Evolutionary conservation across 805 yeast genomes (phyloP).

Genomic region (Lachancea lanzarotensis): DNA sequence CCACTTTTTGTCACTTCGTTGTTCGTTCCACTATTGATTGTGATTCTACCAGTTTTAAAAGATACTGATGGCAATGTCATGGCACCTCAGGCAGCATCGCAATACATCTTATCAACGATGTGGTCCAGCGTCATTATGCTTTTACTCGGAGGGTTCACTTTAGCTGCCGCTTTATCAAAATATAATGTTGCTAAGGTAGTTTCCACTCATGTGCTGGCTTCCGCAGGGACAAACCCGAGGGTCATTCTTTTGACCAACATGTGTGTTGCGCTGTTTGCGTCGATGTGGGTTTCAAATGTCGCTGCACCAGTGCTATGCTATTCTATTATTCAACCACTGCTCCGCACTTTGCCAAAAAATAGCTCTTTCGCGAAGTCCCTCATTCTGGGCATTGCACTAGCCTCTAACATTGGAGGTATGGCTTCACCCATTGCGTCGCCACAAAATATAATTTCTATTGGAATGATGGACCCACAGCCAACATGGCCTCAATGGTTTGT

Average conservation of each 20-base stretch:
- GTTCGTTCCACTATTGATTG: conserved; percentile 74
- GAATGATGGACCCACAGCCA: conserved; percentile 75
- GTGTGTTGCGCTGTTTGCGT: conserved; percentile 77
- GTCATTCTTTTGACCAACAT: conserved; percentile 71
- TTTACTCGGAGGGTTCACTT: conserved; percentile 85
- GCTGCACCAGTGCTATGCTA: conserved; percentile 94
- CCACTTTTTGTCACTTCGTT: conserved; percentile 88
- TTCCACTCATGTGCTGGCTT: conserved; percentile 72
- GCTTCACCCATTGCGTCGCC: conserved; percentile 97
- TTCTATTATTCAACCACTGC: conserved; percentile 83
- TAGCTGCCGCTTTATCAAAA: conserved; percentile 92
- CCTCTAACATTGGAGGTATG: conserved; percentile 94
- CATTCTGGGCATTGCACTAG: conserved; percentile 85
- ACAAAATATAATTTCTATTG: conserved; percentile 87
- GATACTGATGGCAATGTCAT: conserved; percentile 47
- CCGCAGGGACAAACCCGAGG: conserved; percentile 82
- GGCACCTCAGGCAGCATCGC: conserved; percentile 55
- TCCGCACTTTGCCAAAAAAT: conserved; percentile 74
- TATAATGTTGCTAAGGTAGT: conserved; percentile 81
- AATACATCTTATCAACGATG: conserved; percentile 77
- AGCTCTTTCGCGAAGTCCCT: conserved; percentile 76
- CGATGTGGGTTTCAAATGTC: conserved; percentile 95
- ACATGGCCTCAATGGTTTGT: conserved; percentile 95
- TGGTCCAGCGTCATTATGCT: conserved; percentile 93
- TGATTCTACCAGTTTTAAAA: conserved; percentile 61